Base-by-base conservation (phyloP, 1,284 basidiomycete genomes). In the Fistulinella cinereoalba region DNA sequence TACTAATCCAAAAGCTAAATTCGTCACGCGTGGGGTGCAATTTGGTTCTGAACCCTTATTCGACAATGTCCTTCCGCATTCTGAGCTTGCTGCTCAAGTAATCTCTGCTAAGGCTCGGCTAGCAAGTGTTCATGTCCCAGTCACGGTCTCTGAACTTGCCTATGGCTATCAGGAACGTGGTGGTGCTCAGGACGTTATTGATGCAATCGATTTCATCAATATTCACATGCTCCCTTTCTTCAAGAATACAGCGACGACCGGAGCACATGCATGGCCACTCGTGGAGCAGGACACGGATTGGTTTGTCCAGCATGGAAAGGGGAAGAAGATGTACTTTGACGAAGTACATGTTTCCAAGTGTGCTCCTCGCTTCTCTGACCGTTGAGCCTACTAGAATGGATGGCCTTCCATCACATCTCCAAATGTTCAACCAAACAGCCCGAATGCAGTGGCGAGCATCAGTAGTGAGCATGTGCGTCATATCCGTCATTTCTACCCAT, bases 151-250 rank as follows among this genome's bases (percentile, higher is more conserved):
- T 33, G 72, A 77, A 50, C 68, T 76, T 27, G 67, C 71, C 3
- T 76, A 70, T 37, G 78, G 77, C 10, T 81, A 76, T 50, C 71
- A 79, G 56, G 69, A 72, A 51, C 61, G 71, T 22, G 75, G 72
- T 37, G 80, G 79, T 15, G 77, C 79, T 11, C 71, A 75, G 44
- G 67, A 74, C 34, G 79, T 89, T 15, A 69, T 90, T 41, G 66
- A 79, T 49, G 79, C 82, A 0, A 69, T 86, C 24, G 83, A 89
- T 58, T 71, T 75, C 31, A 77, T 90, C 49, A 80, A 86, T 52
- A 77, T 77, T 1, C 85, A 90, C 60, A 83, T 85, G 71, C 67
- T 89, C 31, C 86, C 87, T 5, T 90, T 87, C 69, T 90, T 90
- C 61, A 73, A 54, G 15, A 13, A 28, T 5, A 43, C 39, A 75